Evolutionary conservation across 768 basidiomycete species (phyloP), one percentile per base, ranked within the genome.

Genomic region (Xanthoconium stramineum): DNA sequence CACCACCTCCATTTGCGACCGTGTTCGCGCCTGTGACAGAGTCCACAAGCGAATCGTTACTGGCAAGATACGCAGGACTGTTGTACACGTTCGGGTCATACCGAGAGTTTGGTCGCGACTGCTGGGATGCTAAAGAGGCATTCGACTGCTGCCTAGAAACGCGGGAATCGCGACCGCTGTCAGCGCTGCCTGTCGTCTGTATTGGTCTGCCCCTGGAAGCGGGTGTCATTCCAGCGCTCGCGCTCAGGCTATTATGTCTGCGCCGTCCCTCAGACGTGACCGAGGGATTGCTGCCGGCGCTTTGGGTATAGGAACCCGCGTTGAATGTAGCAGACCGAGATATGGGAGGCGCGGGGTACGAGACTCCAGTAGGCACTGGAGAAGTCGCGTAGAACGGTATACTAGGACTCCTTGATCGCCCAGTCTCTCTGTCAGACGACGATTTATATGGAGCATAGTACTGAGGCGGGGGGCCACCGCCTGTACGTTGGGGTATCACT

Each of bases 281-380:
- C 17, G 71, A 61, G 7, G 60, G 47, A 19, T 67, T 67, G 28
- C 60, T 60, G 1, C 47, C 42, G 0, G 49, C 50, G 17, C 38
- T 49, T 28, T 56, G 53, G 15, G 44, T 24, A 47, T 58, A 29
- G 6, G 44, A 2, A 9, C 43, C 39, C 14, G 40, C 52, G 3
- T 46, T 57, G 49, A 57, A 65, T 5, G 52, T 15, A n/a, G 61
- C 59, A 0, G 64, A 62, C 24, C 70, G 70, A 17, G 65, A 59
- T 42, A 71, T 51, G 14, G 70, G 71, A 35, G 69, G 69, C 1
- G 53, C 64, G 8, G 70, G 67, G 32, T 71, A 71, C 3, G 59
- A 58, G 38, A 69, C 28, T 0, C 64, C 69, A 10, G 55, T 15
- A 33, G 70, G 70, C 9, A 66, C 62, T 9, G 69, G 61, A 11